Evolutionary conservation across 345 rosid species (phyloP).

Genomic region (Aurinia saxatilis): DNA sequence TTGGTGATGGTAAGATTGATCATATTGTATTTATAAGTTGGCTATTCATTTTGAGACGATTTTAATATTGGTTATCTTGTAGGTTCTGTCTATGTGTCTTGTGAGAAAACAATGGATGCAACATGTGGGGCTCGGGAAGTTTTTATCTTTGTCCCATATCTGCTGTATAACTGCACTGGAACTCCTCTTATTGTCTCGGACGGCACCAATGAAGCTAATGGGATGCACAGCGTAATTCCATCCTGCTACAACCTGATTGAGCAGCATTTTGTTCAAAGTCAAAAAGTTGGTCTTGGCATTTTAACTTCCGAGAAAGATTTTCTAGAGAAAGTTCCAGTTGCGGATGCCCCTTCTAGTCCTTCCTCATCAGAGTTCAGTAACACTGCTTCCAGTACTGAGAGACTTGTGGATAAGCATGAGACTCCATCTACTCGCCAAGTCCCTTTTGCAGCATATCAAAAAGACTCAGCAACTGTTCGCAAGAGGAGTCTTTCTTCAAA

Average conservation of each 20-base stretch:
- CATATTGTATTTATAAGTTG: neutral
- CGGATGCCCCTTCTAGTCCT: conserved; percentile 28
- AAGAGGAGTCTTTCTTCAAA: conserved; percentile 31
- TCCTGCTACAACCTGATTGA: conserved; percentile 66
- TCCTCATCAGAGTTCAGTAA: conserved; percentile 34
- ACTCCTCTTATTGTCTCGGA: conserved; percentile 63
- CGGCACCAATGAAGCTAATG: conserved; percentile 42
- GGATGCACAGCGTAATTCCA: conserved; percentile 46
- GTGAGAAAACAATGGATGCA: conserved; percentile 78
- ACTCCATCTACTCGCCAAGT: conserved; percentile 35
- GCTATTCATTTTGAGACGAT: neutral
- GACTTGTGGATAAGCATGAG: conserved; percentile 30
- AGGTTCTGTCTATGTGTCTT: conserved; percentile 58
- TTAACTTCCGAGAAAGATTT: conserved; percentile 43
- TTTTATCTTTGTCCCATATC: conserved; percentile 64
- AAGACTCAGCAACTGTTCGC: conserved; percentile 25
- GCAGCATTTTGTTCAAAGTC: conserved; percentile 38
- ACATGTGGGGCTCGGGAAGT: conserved; percentile 88
- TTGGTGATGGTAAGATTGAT: conserved; percentile 41
- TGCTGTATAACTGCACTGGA: conserved; percentile 77
- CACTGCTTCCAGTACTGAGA: conserved; percentile 22
- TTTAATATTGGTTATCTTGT: conserved; percentile 6
- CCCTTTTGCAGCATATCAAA: conserved; percentile 27
- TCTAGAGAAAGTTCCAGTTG: conserved; percentile 27
- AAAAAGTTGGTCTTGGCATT: conserved; percentile 60